Percentiles rank a stretch among this genome's conserved stretches.
phyloP scores from a whole-genome alignment of 805 yeast genomes.

The Cyberlindnera galapagoensis region DNA sequence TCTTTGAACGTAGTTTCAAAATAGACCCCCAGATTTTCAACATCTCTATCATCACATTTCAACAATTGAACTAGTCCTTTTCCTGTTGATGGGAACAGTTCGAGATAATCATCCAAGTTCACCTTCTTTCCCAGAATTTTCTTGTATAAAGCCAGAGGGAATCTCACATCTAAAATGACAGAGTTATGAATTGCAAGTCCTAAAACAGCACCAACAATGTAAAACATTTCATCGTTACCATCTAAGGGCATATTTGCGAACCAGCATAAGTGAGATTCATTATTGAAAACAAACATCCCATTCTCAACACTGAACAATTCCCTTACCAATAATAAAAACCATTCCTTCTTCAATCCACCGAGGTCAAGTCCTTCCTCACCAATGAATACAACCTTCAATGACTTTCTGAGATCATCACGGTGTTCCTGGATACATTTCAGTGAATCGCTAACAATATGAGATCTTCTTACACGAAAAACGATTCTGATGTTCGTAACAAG shows the following conservation, averaged over 20 bases:
- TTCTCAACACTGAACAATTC: slow-evolving; percentile 63
- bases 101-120: slow-evolving; percentile 56
- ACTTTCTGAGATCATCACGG: slow-evolving; percentile 59
- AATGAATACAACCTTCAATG: slow-evolving; percentile 70
- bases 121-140: slow-evolving; percentile 52
- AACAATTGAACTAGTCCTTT: slow-evolving; percentile 41
- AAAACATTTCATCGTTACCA: slow-evolving; percentile 50
- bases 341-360: slow-evolving; percentile 90
- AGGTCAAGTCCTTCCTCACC: slow-evolving; percentile 94
- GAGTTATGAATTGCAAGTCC: slow-evolving; percentile 92
- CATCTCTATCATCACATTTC: slow-evolving; percentile 33
- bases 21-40: slow-evolving; percentile 47
- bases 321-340: slow-evolving; percentile 75
- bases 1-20: slow-evolving; percentile 57
- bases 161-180: slow-evolving; percentile 70
- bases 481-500: slow-evolving; percentile 62
- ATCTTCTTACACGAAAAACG: slow-evolving; percentile 62
- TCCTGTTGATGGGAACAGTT: slow-evolving; percentile 65
- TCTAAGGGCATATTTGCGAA: slow-evolving; percentile 46
- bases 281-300: slow-evolving; percentile 60
- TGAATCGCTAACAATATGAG: slow-evolving; percentile 67
- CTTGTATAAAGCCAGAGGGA: slow-evolving; percentile 76
- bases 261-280: slow-evolving; percentile 73
- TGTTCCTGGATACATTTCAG: slow-evolving; percentile 52
- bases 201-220: slow-evolving; percentile 75